Evolutionary conservation across 768 basidiomycete genomes (phyloP), one percentile per base, ranked within the genome.

Genomic region (Lactarius tabidus): DNA sequence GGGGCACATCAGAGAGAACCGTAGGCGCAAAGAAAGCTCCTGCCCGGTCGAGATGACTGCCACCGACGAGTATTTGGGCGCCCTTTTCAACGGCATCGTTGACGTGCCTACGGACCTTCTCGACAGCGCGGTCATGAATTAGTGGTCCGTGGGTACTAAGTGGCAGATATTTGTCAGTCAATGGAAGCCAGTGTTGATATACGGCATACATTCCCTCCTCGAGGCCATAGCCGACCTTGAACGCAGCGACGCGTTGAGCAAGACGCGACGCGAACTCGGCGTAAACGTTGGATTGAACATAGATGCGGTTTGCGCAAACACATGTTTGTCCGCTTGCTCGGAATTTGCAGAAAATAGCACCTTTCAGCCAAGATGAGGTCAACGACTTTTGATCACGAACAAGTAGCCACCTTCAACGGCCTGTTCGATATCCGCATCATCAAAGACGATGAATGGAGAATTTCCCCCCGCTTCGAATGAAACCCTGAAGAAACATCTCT

Each of bases 401-500:
- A 18, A 15, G 39, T 28, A 74, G 73, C 66, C 73, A 84, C 95
- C 91, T 69, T 88, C 86, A 8, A 99, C 93, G 33, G 97, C 97
- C 63, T 89, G 86, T 57, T 94, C 91, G 59, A 99, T 82, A 73
- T 98, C 88, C 0, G 95, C 96, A 72, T 98, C 97, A 68, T 94
- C 91, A 74, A 99, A 98, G 8, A 99, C 91, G 70, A 98, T 97
- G 76, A 99, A 95, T 0, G 96, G 91, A 0, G 95, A 87, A 70
- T 98, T 98, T 33, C 97, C 96, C 17, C 95, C 93, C 33, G 94
- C 91, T 77, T 96, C 94, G 41, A 94, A 76, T 2, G 93, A 93
- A 12, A 86, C 74, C 67, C 86, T 66, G 26, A 79, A 69, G 41
- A 38, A 58, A 56, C 7, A 39, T 52, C 18, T 18, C 12, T 35